Base-by-base conservation (phyloP, 495 filamentous ascomycete genomes). In the Durotheca rogersii region DNA sequence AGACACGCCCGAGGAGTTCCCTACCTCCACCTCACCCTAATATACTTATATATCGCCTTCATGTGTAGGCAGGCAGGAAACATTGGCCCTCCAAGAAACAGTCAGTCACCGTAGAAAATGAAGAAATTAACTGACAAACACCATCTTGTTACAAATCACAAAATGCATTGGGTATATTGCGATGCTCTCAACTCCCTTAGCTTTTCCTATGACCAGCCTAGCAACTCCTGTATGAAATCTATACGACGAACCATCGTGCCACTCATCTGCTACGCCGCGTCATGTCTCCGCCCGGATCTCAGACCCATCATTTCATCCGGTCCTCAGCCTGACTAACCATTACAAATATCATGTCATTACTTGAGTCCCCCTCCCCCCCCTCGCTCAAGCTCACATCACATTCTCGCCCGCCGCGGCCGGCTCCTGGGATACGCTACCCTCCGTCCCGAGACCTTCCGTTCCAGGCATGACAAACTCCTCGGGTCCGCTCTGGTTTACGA, bases 401-500 rank as follows among this genome's bases (percentile, higher is more conserved):
- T 41, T 36, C 33, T 53, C 45, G 30, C 50, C 42, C 40, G 47
- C 47, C 7, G 41, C 44, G 11, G 32, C 25, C 18, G 51, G 12
- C 51, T 67, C 55, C 53, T 60, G 42, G 41, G 35, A 16, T 46
- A 51, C 32, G 20, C 7, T 17, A 6, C 61, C 65, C 30, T 65
- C 66, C 16, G 54, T 56, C 7, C 79, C 87, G 0, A 89, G 87
- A n/a, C n/a, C n/a, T 30, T 65, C 66, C 16, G 54, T 56, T 7
- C 79, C 87, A 0, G 89, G 87, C 35, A 89, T 78, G 48, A 96
- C 84, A 47, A 95, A 66, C 64, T 95, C 88, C 69, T 95, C 90
- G 17, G 76, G 12, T 33, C 76, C 57, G 64, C 71, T 56, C 27
- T 88, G 81, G n/a, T 80, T 79, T 36, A 94, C 82, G 73, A 96